A percentile compares a stretch with the other conserved stretches of the same genome.
These are phyloP conservation scores for Ogataea degrootiae DNA, from an alignment of 805 yeast species.

Conservation along the genomic window DNA sequence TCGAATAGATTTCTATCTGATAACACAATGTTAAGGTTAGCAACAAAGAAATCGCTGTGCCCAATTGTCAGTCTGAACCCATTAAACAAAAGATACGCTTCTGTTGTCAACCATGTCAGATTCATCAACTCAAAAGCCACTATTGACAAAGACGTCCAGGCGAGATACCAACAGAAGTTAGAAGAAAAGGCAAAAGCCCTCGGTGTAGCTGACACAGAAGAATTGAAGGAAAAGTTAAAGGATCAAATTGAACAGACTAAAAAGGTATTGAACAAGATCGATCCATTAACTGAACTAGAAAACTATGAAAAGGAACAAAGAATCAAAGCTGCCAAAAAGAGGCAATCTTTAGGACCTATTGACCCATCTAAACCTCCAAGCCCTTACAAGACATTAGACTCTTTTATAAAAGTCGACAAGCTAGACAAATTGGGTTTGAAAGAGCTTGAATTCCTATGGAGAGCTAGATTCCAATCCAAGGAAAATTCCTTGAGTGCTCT, in stretches of 20 bases:
- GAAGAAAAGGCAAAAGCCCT: slow-evolving; percentile 33
- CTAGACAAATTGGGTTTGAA: slow-evolving; percentile 46
- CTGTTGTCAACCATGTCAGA: slow-evolving; percentile 22
- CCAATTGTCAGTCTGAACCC: too few relatives aligned
- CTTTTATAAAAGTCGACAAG: slow-evolving; percentile 70
- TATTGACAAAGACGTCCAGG: slow-evolving; percentile 29
- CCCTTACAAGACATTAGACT: slow-evolving; percentile 68
- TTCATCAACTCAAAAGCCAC: slow-evolving; percentile 25
- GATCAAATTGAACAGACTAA: slow-evolving; percentile 55
- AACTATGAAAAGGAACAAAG: slow-evolving; percentile 30
- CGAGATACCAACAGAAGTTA: slow-evolving; percentile 38
- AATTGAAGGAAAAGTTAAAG: slow-evolving; percentile 57
- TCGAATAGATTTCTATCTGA: too few relatives aligned
- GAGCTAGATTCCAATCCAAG: slow-evolving; percentile 68
- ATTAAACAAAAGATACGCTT: slow-evolving; percentile 16
- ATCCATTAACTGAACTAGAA: slow-evolving; percentile 67
- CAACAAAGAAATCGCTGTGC: too few relatives aligned
- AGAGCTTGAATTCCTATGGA: slow-evolving; percentile 83
- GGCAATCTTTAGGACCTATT: slow-evolving; percentile 30
- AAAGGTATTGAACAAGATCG: slow-evolving; percentile 53
- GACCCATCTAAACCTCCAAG: slow-evolving; percentile 29
- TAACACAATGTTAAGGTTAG: too few relatives aligned
- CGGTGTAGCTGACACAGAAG: slow-evolving; percentile 48
- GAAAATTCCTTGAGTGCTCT: slow-evolving; percentile 63
- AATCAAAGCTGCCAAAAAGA: slow-evolving; percentile 20